Conservation (phyloP, 1,139 yeast species). For the Scheffersomyces lignicola region DNA sequence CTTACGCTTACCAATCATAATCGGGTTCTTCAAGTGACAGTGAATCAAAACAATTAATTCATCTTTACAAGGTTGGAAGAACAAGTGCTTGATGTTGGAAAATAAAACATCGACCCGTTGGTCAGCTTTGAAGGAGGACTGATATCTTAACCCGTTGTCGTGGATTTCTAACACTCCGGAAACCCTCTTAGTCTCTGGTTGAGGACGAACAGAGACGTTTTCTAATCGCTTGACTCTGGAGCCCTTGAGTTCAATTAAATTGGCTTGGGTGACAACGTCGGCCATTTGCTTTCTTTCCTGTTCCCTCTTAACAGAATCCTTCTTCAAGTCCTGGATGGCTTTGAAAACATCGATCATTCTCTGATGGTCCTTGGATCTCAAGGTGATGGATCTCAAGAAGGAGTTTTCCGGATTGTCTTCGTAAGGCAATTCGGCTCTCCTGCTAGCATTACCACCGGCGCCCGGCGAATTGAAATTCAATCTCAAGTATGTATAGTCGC, state of each 20-base stretch:
- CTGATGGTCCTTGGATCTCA: constrained; percentile 88
- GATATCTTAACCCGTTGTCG: constrained; percentile 94
- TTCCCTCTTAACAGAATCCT: constrained; percentile 87
- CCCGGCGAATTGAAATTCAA: constrained; percentile 95
- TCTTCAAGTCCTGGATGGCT: constrained; percentile 89
- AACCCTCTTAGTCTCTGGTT: constrained; percentile 92
- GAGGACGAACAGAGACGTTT: constrained; percentile 88
- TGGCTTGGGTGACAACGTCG: constrained; percentile 93
- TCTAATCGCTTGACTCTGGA: constrained; percentile 85
- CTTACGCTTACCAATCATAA: constrained; percentile 94
- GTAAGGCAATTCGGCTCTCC: constrained; percentile 80
- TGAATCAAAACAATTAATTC: constrained; percentile 92
- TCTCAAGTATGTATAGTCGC: constrained; percentile 88
- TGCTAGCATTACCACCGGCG: constrained; percentile 67
- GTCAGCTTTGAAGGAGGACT: constrained; percentile 77
- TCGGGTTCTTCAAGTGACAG: constrained; percentile 87
- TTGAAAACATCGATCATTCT: constrained; percentile 90
- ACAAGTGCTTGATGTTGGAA: constrained; percentile 87
- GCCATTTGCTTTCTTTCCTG: constrained; percentile 90
- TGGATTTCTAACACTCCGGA: constrained; percentile 92
- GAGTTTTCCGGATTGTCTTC: constrained; percentile 86
- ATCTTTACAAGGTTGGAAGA: constrained; percentile 95
- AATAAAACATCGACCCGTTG: constrained; percentile 87
- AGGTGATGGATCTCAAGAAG: constrained; percentile 82
- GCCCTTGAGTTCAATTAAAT: constrained; percentile 72